These are phyloP conservation scores for Leccinellum luteum DNA, from an alignment of 768 basidiomycete genomes.

Conservation along the genomic window DNA sequence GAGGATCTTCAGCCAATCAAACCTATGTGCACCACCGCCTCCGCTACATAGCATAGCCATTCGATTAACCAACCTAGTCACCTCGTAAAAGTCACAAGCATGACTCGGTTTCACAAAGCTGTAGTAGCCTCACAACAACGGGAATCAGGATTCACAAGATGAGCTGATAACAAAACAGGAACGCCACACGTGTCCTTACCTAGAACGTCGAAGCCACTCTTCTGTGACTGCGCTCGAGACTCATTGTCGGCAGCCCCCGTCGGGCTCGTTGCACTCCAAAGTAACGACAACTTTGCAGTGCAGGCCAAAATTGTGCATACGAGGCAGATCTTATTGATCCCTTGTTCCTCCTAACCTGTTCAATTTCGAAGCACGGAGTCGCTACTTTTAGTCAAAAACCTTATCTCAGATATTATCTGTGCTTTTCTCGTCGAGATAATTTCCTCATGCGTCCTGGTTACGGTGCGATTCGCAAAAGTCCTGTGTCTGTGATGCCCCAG, in stretches of 20 bases:
- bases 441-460: conserved; percentile 21
- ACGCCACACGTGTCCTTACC: not conserved
- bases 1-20: not conserved
- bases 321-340: conserved; percentile 20
- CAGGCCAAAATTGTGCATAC: conserved; percentile 7
- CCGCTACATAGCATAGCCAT: not conserved
- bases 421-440: conserved; percentile 16
- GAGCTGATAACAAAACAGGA: not conserved
- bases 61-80: not conserved
- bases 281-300: conserved; percentile 1
- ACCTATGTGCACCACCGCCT: not conserved
- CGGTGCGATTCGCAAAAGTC: conserved; percentile 13
- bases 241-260: not conserved
- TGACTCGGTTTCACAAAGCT: not conserved
- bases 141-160: not conserved
- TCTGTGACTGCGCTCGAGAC: not conserved
- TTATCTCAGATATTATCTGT: too few relatives aligned
- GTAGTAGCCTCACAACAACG: not conserved
- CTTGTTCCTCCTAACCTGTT: conserved; percentile 16
- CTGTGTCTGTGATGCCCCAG: conserved; percentile 16
- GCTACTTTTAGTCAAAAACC: conserved; percentile 29
- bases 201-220: not conserved
- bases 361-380: conserved; percentile 22
- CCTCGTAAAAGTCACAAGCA: not conserved
- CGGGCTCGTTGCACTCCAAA: not conserved